Evolutionary conservation across 805 yeast genomes (phyloP).

Genomic region (Wickerhamiella azyma): DNA sequence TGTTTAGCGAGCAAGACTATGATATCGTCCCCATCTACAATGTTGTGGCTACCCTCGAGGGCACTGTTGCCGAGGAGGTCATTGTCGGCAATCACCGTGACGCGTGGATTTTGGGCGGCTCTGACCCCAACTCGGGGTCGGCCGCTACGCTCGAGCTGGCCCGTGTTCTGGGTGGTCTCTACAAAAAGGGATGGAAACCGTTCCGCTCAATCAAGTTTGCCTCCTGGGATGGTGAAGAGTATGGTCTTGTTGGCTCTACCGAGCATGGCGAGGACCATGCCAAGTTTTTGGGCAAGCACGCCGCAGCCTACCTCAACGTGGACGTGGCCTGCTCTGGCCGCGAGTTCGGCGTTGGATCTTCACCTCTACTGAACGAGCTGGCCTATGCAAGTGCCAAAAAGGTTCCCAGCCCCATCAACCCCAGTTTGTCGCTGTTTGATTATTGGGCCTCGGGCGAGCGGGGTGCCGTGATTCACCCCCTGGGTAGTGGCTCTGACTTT

Average conservation of each 20-base stretch:
- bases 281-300: conserved; percentile 33
- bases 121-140: conserved; percentile 69
- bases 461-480: conserved; percentile 30
- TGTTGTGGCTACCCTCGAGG: conserved; percentile 48
- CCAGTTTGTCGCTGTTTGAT: conserved; percentile 22
- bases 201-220: conserved; percentile 53
- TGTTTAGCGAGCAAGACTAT: conserved; percentile 49
- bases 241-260: conserved; percentile 61
- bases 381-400: conserved; percentile 33
- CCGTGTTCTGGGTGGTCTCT: conserved; percentile 40
- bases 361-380: conserved; percentile 43
- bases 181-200: conserved; percentile 55
- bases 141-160: conserved; percentile 52
- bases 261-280: conserved; percentile 59
- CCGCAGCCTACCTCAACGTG: conserved; percentile 53
- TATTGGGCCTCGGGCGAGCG: conserved; percentile 22
- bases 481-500: conserved; percentile 64
- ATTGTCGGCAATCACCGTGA: conserved; percentile 68
- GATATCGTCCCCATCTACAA: conserved; percentile 48
- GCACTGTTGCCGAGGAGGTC: conserved; percentile 41
- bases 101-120: conserved; percentile 70
- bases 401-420: conserved; percentile 34
- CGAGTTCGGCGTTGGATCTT: conserved; percentile 36
- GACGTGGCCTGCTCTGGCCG: conserved; percentile 55
- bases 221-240: conserved; percentile 75